phyloP scores from a whole-genome alignment of 768 basidiomycete genomes.

The Phlegmacium glaucopus region DNA sequence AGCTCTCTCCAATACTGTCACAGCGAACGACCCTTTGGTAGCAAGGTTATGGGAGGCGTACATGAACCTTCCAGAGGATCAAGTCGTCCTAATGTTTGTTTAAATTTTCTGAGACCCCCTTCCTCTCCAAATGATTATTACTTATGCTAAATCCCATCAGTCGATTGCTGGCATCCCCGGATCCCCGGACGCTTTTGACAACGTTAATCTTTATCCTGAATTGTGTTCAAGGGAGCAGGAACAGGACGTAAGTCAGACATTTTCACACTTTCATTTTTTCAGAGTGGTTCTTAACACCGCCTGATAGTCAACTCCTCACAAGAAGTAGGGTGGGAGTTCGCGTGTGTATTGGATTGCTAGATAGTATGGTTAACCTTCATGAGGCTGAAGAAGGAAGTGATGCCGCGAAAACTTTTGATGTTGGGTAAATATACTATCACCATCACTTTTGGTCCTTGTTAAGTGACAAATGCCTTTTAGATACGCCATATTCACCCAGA shows the following conservation, averaged over 20 bases:
- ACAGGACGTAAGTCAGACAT: conserved; percentile 54
- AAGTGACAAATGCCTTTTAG: conserved; percentile 29
- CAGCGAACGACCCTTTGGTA: conserved; percentile 60
- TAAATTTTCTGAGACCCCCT: conserved; percentile 5
- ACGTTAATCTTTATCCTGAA: conserved; percentile 72
- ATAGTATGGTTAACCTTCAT: conserved; percentile 66
- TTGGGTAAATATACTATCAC: conserved; percentile 49
- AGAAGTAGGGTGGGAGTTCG: conserved; percentile 55
- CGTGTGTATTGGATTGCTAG: conserved; percentile 66
- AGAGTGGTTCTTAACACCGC: conserved; percentile 8
- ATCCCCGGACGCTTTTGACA: conserved; percentile 56
- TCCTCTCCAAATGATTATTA: conserved; percentile 1
- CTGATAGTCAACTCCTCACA: conserved; percentile 47
- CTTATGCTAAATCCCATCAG: conserved; percentile 27
- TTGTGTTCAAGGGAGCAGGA: conserved; percentile 55
- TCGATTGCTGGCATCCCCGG: conserved; percentile 62
- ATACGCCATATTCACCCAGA: conserved; percentile 59
- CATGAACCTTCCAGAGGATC: conserved; percentile 66
- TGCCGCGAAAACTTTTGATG: conserved; percentile 68
- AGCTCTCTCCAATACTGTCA: conserved; percentile 80
- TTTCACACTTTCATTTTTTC: not conserved
- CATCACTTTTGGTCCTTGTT: conserved; percentile 6
- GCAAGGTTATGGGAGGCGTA: conserved; percentile 62
- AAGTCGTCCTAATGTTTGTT: conserved; percentile 70
- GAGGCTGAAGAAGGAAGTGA: conserved; percentile 66